These are phyloP conservation scores for Phytophthora colocasiae DNA, from an alignment of 352 stramenopile genomes.

Conservation along the genomic window DNA sequence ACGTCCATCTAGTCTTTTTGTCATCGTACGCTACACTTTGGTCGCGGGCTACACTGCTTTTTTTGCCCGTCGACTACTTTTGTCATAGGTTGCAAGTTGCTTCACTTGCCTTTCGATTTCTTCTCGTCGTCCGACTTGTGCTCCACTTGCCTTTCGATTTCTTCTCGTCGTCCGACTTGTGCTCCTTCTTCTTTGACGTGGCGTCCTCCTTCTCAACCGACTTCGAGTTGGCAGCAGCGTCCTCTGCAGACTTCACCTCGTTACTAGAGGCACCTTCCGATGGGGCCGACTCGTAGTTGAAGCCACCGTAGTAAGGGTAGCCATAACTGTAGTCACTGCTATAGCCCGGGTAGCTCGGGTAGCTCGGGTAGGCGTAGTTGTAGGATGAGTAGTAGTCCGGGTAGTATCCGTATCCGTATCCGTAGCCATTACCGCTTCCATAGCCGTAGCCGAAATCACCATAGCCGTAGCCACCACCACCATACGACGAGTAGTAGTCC, in stretches of 20 bases:
- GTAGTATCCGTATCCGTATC: neutral
- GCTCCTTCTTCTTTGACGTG: neutral
- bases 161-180: neutral
- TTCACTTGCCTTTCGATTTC: neutral
- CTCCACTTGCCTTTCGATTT: neutral
- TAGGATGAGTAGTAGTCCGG: slow-evolving; percentile 1
- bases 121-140: neutral
- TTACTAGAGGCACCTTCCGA: neutral
- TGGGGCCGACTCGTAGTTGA: neutral
- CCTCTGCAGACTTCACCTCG: neutral
- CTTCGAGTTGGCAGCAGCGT: neutral
- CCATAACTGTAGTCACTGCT: neutral
- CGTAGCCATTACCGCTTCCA: neutral
- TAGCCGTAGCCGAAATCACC: neutral
- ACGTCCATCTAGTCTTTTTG: neutral
- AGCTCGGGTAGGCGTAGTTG: neutral
- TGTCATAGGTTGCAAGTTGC: neutral
- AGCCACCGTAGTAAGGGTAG: neutral
- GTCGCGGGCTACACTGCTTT: neutral
- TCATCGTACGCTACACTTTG: slow-evolving; percentile 1
- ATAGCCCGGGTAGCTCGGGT: neutral
- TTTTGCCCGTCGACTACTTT: slow-evolving; percentile 1
- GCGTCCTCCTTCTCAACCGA: neutral
- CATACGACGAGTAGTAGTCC: neutral
- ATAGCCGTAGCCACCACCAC: neutral